Percentiles rank a stretch among this genome's conserved stretches.
Evolutionary conservation across 2,329 filamentous ascomycete species (phyloP).

Genomic region (Cladosporium colombiae): DNA sequence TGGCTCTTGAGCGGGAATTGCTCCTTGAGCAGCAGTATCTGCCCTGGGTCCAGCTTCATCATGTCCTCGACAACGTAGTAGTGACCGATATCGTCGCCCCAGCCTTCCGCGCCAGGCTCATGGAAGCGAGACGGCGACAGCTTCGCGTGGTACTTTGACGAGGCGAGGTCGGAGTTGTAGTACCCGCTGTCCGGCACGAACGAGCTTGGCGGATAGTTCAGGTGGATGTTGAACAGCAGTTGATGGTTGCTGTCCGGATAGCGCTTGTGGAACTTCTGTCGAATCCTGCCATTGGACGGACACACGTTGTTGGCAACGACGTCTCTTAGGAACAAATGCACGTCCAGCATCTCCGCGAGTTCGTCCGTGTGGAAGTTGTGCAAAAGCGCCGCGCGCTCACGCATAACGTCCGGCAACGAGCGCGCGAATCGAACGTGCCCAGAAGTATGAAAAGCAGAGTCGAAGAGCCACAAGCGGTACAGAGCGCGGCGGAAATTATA

Average conservation of each 20-base stretch:
- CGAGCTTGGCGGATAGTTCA: constrained; percentile 37
- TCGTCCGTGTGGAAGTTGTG: constrained; percentile 60
- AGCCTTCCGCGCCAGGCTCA: constrained; percentile 59
- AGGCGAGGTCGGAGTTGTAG: constrained; percentile 37
- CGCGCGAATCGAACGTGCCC: constrained; percentile 54
- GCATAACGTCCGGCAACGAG: constrained; percentile 46
- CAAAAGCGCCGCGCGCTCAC: constrained; percentile 57
- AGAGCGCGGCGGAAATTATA: constrained; percentile 57
- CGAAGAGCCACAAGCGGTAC: constrained; percentile 63
- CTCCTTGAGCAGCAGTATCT: constrained; percentile 59
- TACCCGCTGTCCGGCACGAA: constrained; percentile 40
- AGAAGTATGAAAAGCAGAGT: constrained; percentile 58
- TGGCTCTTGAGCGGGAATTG: constrained; percentile 58
- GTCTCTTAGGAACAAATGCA: constrained; percentile 57
- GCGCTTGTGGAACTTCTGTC: constrained; percentile 59
- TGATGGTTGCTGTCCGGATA: constrained; percentile 53
- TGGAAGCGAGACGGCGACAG: constrained; percentile 51
- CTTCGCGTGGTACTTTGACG: constrained; percentile 47
- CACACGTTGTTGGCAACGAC: constrained; percentile 60
- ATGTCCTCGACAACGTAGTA: constrained; percentile 67
- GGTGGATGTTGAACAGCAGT: constrained; percentile 51
- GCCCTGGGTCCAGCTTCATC: constrained; percentile 63
- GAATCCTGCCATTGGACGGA: constrained; percentile 61
- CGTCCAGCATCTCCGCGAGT: constrained; percentile 61
- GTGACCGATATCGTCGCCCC: constrained; percentile 64